A percentile compares a stretch with the other conserved stretches of the same genome.
phyloP scores from a whole-genome alignment of 2,329 filamentous ascomycete species.

The Colletotrichum sp. region DNA sequence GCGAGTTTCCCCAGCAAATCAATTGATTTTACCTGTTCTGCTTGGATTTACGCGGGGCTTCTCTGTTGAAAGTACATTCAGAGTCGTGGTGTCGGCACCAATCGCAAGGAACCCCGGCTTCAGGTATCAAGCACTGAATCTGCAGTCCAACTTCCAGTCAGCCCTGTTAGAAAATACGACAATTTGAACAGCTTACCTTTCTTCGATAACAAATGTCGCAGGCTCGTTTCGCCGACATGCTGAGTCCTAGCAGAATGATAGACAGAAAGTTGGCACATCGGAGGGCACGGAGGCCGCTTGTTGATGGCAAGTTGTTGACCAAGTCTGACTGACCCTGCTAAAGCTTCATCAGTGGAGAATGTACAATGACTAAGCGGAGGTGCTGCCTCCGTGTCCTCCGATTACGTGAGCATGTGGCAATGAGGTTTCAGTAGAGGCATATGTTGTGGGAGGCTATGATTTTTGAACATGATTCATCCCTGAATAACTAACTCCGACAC shows the following conservation, averaged over 20 bases:
- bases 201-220: slow-evolving; percentile 8
- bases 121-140: slow-evolving; percentile 5
- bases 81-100: slow-evolving; percentile 7
- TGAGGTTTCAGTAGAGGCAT: not conserved
- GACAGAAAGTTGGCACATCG: not conserved
- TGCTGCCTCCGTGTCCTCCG: not conserved
- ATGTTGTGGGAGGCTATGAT: not conserved
- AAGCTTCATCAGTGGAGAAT: not conserved
- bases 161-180: not conserved
- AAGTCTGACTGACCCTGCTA: not conserved
- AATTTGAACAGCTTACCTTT: not conserved
- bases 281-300: not conserved
- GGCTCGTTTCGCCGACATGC: slow-evolving; percentile 5
- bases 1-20: fast-evolving
- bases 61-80: not conserved
- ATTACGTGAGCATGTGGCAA: not conserved
- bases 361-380: not conserved
- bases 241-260: not conserved
- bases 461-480: not conserved
- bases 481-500: not conserved
- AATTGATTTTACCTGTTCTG: not conserved
- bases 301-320: not conserved
- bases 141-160: not conserved
- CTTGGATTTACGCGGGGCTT: not conserved
- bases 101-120: not conserved